These are phyloP conservation scores for Fusarium nurragi DNA, from an alignment of 2,329 filamentous ascomycete genomes.

Conservation along the genomic window DNA sequence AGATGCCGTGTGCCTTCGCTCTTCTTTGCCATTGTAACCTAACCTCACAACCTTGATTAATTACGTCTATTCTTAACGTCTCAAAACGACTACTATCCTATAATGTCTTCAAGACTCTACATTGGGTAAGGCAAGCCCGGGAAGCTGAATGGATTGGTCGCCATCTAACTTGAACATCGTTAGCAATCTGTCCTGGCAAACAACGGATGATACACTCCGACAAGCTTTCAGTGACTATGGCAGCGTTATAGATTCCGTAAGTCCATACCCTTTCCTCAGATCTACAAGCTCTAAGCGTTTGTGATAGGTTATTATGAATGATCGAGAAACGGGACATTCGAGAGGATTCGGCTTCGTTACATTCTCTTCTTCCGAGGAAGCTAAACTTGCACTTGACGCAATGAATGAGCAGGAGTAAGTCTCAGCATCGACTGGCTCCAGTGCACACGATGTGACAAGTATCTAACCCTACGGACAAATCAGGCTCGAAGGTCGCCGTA, in stretches of 20 bases:
- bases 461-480: too few relatives aligned
- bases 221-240: not conserved
- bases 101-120: not conserved
- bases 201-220: not conserved
- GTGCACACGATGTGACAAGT: not conserved
- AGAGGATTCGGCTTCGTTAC: conserved; percentile 9
- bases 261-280: not conserved
- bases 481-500: conserved; percentile 1
- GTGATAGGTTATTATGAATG: not conserved
- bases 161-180: not conserved
- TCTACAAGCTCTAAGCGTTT: not conserved
- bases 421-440: not conserved
- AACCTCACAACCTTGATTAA: too few relatives aligned
- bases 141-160: not conserved
- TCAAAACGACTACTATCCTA: not conserved
- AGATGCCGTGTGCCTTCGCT: not conserved
- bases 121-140: not conserved
- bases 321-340: conserved; percentile 2
- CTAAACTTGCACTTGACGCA: not conserved
- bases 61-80: too few relatives aligned
- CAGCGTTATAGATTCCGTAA: not conserved
- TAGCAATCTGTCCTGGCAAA: conserved; percentile 4
- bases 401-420: conserved; percentile 7
- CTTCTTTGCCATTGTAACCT: too few relatives aligned
- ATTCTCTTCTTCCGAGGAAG: not conserved